phyloP scores from a whole-genome alignment of 345 rosid genomes.

The Clausena lansium region DNA sequence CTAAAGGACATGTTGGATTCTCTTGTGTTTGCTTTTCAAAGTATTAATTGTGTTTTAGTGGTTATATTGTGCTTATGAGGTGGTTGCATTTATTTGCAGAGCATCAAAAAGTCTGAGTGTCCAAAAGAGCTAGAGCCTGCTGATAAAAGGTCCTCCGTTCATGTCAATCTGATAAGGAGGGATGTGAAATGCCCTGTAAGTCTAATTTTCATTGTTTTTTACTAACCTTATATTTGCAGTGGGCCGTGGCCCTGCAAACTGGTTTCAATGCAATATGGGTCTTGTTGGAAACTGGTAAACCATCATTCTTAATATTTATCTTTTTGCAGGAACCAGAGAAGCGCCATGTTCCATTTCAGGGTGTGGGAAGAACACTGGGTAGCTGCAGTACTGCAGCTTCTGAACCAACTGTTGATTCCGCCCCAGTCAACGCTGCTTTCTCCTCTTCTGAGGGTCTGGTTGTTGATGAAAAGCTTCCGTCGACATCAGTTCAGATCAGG shows the following conservation, averaged over 20 bases:
- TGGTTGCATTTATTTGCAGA: slow-evolving; percentile 39
- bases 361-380: slow-evolving; percentile 91
- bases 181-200: slow-evolving; percentile 77
- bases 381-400: slow-evolving; percentile 46
- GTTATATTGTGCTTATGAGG: slow-evolving; percentile 1
- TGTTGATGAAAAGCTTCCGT: slow-evolving; percentile 64
- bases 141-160: slow-evolving; percentile 73
- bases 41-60: not conserved
- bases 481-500: slow-evolving; percentile 85
- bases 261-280: not conserved
- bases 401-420: slow-evolving; percentile 25
- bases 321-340: slow-evolving; percentile 70
- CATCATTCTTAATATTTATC: not conserved
- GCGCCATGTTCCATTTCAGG: slow-evolving; percentile 70
- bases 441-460: slow-evolving; percentile 36
- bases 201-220: not conserved
- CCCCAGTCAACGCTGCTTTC: slow-evolving; percentile 33
- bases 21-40: not conserved
- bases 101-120: slow-evolving; percentile 92
- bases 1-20: not conserved
- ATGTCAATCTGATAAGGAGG: slow-evolving; percentile 81
- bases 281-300: no score
- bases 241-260: not conserved
- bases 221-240: not conserved
- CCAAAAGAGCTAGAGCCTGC: slow-evolving; percentile 96